These are phyloP conservation scores for Ceratobasidium sp. DNA, from an alignment of 1,284 basidiomycete species.

Conservation along the genomic window DNA sequence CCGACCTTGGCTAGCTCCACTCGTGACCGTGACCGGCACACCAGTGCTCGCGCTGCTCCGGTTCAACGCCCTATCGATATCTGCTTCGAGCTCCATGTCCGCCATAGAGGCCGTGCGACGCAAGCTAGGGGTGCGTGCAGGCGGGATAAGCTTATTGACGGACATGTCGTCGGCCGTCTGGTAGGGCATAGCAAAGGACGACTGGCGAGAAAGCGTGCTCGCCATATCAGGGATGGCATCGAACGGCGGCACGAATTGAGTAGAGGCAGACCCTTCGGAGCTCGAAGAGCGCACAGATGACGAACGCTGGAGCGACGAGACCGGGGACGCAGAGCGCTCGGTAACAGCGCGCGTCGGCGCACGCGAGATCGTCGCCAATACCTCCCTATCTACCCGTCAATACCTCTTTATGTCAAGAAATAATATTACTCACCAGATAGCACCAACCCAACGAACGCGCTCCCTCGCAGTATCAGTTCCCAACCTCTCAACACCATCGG, in stretches of 20 bases:
- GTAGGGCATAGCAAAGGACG: slow-evolving; percentile 57
- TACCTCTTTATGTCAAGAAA: slow-evolving; percentile 14
- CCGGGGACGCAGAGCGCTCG: slow-evolving; percentile 58
- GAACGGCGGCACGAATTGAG: slow-evolving; percentile 77
- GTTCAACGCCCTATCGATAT: slow-evolving; percentile 40
- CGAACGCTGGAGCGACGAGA: slow-evolving; percentile 58
- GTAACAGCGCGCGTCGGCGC: slow-evolving; percentile 64
- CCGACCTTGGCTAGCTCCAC: slow-evolving; percentile 66
- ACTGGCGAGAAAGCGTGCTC: slow-evolving; percentile 65
- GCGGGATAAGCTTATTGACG: slow-evolving; percentile 62
- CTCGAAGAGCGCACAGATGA: slow-evolving; percentile 78
- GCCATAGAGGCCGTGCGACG: slow-evolving; percentile 79
- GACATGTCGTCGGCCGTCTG: slow-evolving; percentile 48
- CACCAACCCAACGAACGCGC: slow-evolving; percentile 87
- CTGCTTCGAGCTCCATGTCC: slow-evolving; percentile 67
- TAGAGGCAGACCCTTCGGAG: slow-evolving; percentile 74
- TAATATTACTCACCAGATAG: slow-evolving; percentile 75
- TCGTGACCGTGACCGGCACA: slow-evolving; percentile 69
- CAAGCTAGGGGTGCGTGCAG: slow-evolving; percentile 70
- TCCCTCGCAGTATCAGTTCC: slow-evolving; percentile 86
- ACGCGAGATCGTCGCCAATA: slow-evolving; percentile 60
- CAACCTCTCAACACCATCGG: slow-evolving; percentile 87
- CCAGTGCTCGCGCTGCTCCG: slow-evolving; percentile 57
- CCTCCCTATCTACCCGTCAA: slow-evolving; percentile 68
- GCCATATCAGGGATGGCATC: slow-evolving; percentile 75